phyloP scores from a whole-genome alignment of 225 moss, liverwort and hornwort genomes.

The Pleurozium schreberi region DNA sequence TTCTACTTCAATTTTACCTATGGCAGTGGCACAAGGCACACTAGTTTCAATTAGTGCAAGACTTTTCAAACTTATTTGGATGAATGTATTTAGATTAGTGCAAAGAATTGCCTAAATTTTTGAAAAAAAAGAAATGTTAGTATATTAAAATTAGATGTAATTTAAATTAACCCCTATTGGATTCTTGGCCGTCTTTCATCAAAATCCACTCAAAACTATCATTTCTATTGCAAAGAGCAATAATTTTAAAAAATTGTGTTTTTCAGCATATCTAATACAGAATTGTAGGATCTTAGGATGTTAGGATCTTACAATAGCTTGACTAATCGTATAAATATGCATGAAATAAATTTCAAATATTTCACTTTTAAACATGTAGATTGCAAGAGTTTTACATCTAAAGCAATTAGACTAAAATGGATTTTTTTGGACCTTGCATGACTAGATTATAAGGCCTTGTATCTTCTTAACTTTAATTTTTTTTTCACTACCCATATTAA shows the following conservation, averaged over 20 bases:
- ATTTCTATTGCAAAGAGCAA: not conserved
- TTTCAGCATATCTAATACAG: too few species aligned
- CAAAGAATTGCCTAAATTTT: not conserved
- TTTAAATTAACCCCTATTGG: fast-evolving
- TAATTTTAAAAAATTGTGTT: too few species aligned
- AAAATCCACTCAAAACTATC: not conserved
- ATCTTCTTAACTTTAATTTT: not conserved
- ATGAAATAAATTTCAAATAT: not conserved
- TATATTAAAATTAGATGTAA: not conserved
- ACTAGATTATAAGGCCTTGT: not conserved
- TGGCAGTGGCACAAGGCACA: too few species aligned
- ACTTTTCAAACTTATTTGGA: not conserved
- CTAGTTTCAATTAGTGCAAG: not conserved
- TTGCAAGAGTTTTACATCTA: not conserved
- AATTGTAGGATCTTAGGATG: not conserved
- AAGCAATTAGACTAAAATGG: not conserved
- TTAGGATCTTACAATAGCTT: not conserved
- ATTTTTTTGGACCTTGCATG: too few species aligned
- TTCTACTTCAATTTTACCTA: too few species aligned
- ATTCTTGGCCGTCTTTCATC: not conserved
- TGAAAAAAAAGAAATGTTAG: too few species aligned
- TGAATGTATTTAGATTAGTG: not conserved
- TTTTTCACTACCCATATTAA: not conserved
- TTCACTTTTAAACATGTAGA: not conserved
- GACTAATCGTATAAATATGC: fast-evolving